Evolutionary conservation across 495 filamentous ascomycete genomes (phyloP), one percentile per base, ranked within the genome.

Genomic region (Hypoxylon lienhwacheense): DNA sequence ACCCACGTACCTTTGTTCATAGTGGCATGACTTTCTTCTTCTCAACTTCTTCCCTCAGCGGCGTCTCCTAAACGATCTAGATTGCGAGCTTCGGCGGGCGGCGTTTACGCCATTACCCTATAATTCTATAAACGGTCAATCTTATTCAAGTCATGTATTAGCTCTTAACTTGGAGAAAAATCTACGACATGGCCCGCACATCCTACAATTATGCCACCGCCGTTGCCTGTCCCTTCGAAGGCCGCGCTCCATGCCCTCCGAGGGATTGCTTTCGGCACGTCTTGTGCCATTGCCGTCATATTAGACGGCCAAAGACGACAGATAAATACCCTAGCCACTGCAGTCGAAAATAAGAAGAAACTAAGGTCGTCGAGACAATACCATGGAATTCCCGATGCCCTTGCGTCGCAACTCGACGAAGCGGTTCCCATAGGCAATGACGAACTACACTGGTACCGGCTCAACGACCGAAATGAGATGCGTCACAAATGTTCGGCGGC

Each of bases 281-380:
- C 78, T 2, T 81, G 77, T 66, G 77, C 75, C 17, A 62, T 82
- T 47, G 75, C 74, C 47, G 65, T 78, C 16, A 55, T 82, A 37
- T 65, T 77, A 56, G 79, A 82, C 58, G 79, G 81, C 61, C 77
- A 75, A 28, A 73, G 78, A 33, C 70, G 78, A 6, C 67, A 71
- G 28, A 78, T 80, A 47, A 73, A 73, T 46, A 69, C 72, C 33
- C 69, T 75, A 6, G 47, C 70, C 31, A 66, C 68, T 4, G 71
- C 71, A 2, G 63, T 78, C 21, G 64, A 73, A 12, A 82, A 81
- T 63, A 75, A 72, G 3, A 53, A 75, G 47, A 73, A 63, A 19
- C 56, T 81, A 21, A 75, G 71, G 46, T 59, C 69, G 3, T 68
- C 71, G 14, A 70, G 56, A 35, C 54, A 63, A 22, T 80, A 79